Evolutionary conservation across 2,329 filamentous ascomycete species (phyloP).

Genomic region (Diaporthe caulivora): DNA sequence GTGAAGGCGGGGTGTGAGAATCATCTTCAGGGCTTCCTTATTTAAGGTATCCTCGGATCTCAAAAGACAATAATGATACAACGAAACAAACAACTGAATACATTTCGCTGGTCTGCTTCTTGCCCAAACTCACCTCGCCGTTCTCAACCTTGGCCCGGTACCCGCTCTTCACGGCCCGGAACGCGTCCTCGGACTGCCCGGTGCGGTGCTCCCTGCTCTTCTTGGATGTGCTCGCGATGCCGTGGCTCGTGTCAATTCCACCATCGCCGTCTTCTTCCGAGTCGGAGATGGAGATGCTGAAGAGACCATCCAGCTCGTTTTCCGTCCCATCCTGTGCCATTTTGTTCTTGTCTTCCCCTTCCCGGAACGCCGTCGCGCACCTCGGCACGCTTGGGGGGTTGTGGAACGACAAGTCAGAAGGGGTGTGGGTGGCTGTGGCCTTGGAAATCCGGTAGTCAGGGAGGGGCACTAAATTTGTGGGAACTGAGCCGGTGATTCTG

Average conservation of each 20-base stretch:
- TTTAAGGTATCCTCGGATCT: too few relatives aligned
- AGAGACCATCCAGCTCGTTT: constrained; percentile 48
- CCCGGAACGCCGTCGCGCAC: not conserved
- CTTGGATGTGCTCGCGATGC: constrained; percentile 14
- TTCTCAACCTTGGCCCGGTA: constrained; percentile 66
- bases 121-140: constrained; percentile 58
- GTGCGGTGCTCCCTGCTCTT: constrained; percentile 43
- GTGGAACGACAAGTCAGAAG: too few relatives aligned
- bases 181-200: constrained; percentile 63
- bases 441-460: not conserved
- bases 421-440: not conserved
- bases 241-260: constrained; percentile 24
- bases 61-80: not conserved
- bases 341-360: not conserved
- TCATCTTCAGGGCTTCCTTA: not conserved
- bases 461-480: constrained; percentile 6
- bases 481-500: not conserved
- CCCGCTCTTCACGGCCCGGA: constrained; percentile 57
- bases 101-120: not conserved
- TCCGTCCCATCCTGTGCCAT: constrained; percentile 52
- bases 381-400: not conserved
- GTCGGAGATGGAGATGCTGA: constrained; percentile 57
- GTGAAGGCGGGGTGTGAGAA: not conserved
- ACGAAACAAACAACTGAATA: too few relatives aligned
- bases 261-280: constrained; percentile 49